phyloP scores from a whole-genome alignment of 2,329 filamentous ascomycete species.

The Cladosporium sp. region DNA sequence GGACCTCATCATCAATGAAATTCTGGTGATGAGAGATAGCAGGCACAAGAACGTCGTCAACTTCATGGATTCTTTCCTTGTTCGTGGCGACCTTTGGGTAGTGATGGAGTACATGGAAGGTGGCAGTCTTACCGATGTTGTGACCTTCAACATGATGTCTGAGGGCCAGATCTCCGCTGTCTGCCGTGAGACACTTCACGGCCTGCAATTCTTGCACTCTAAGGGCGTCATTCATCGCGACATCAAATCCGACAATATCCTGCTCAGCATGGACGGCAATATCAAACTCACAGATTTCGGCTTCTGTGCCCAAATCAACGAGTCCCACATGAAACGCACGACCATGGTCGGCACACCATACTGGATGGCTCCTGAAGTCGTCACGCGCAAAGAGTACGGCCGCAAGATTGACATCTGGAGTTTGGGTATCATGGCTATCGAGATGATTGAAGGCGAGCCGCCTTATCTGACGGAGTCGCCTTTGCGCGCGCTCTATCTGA shows the following conservation, averaged over 20 bases:
- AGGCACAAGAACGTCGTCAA: conserved; percentile 99
- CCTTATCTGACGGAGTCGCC: conserved; percentile 96
- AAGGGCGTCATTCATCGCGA: conserved; percentile 98
- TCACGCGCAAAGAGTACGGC: conserved; percentile 95
- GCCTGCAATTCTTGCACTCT: conserved; percentile 91
- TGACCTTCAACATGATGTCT: conserved; percentile 99
- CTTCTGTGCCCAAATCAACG: conserved; percentile 98
- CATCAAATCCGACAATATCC: conserved; percentile 98
- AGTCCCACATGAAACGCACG: conserved; percentile 92
- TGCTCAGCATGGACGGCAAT: conserved; percentile 88
- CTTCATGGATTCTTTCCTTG: conserved; percentile 95
- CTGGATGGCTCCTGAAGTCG: conserved; percentile 99
- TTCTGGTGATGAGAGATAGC: conserved; percentile 98
- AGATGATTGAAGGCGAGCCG: conserved; percentile 99
- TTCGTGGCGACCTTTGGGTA: conserved; percentile 90
- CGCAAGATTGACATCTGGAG: conserved; percentile 99
- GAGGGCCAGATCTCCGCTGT: conserved; percentile 96
- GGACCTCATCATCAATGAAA: conserved; percentile 98
- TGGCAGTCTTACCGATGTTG: conserved; percentile 93
- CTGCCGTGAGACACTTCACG: conserved; percentile 87
- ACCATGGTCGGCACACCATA: conserved; percentile 99
- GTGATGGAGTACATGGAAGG: conserved; percentile 99
- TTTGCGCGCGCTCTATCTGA: conserved; percentile 87
- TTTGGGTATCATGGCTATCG: conserved; percentile 97
- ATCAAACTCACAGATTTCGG: conserved; percentile 99